A percentile compares a stretch with the other conserved stretches of the same genome.
Conservation (phyloP, 1,284 basidiomycete species). For the Takashimella tepidaria region DNA sequence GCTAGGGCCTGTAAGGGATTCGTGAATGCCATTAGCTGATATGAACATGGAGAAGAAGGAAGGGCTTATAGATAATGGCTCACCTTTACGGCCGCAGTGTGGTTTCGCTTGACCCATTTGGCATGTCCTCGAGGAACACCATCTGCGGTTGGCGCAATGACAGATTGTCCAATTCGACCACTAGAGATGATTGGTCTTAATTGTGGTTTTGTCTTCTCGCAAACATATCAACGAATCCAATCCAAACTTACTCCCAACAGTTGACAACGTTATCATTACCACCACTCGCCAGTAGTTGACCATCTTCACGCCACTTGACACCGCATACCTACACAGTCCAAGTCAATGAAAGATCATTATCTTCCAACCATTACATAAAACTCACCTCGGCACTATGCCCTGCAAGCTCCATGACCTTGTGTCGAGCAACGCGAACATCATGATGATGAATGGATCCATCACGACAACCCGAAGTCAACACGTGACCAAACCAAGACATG, state of each 20-base stretch:
- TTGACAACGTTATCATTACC: slow-evolving; percentile 97
- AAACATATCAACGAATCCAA: background rate
- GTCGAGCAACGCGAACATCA: slow-evolving; percentile 77
- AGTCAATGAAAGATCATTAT: slow-evolving; percentile 5
- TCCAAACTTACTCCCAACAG: slow-evolving; percentile 68
- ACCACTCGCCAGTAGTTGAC: slow-evolving; percentile 84
- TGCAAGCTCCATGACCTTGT: slow-evolving; percentile 81
- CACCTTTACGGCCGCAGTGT: slow-evolving; percentile 90
- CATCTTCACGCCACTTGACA: slow-evolving; percentile 66
- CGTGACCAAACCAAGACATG: slow-evolving; percentile 78
- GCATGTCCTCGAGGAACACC: slow-evolving; percentile 60
- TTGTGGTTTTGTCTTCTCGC: too few species aligned
- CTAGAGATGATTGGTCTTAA: slow-evolving; percentile 16
- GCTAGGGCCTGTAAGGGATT: slow-evolving; percentile 67
- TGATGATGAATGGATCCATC: slow-evolving; percentile 93
- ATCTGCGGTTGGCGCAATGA: slow-evolving; percentile 40
- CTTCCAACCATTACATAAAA: slow-evolving; percentile 34
- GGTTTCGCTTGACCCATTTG: slow-evolving; percentile 88
- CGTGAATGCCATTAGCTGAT: background rate
- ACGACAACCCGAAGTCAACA: slow-evolving; percentile 79
- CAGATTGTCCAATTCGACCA: slow-evolving; percentile 55
- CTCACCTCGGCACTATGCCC: slow-evolving; percentile 90
- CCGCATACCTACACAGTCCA: slow-evolving; percentile 35
- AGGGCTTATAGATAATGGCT: slow-evolving; percentile 16
- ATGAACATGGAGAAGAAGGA: background rate